Conservation (phyloP, 1,284 basidiomycete genomes). For the Cryptococcus jaspeensis region DNA sequence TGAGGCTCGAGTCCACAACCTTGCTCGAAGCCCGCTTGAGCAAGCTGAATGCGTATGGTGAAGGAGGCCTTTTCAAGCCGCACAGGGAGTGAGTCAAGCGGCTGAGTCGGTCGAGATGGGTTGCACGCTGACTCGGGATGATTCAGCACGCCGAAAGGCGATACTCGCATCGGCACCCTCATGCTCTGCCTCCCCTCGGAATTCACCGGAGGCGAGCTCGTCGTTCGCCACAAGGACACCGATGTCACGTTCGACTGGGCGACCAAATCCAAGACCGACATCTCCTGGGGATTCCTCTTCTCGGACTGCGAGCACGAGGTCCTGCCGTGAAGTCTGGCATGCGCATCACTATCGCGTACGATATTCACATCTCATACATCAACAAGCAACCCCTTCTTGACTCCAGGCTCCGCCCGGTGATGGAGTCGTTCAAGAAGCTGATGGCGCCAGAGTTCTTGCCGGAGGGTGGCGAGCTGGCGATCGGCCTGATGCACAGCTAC, state of each 20-base stretch:
- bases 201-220: slow-evolving; percentile 27
- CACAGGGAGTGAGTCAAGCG: too few species aligned
- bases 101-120: too few species aligned
- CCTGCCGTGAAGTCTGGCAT: slow-evolving; percentile 51
- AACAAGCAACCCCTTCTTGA: too few species aligned
- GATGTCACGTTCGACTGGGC: slow-evolving; percentile 16
- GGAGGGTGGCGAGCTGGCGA: slow-evolving; percentile 48
- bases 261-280: background rate
- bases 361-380: slow-evolving; percentile 47
- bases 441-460: slow-evolving; percentile 4
- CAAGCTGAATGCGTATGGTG: too few species aligned
- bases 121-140: too few species aligned
- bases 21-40: too few species aligned
- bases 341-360: slow-evolving; percentile 53
- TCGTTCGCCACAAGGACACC: slow-evolving; percentile 15
- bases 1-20: too few species aligned
- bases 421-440: slow-evolving; percentile 14
- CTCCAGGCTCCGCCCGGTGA: slow-evolving; percentile 24
- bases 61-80: too few species aligned
- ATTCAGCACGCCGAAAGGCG: slow-evolving; percentile 15
- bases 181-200: slow-evolving; percentile 24
- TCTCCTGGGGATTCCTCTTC: slow-evolving; percentile 43
- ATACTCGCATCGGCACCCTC: slow-evolving; percentile 21
- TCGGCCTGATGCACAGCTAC: slow-evolving; percentile 53
- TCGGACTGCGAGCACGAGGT: slow-evolving; percentile 57